These are phyloP conservation scores for Tolypocladium sp. DNA, from an alignment of 2,329 filamentous ascomycete genomes.

Conservation along the genomic window DNA sequence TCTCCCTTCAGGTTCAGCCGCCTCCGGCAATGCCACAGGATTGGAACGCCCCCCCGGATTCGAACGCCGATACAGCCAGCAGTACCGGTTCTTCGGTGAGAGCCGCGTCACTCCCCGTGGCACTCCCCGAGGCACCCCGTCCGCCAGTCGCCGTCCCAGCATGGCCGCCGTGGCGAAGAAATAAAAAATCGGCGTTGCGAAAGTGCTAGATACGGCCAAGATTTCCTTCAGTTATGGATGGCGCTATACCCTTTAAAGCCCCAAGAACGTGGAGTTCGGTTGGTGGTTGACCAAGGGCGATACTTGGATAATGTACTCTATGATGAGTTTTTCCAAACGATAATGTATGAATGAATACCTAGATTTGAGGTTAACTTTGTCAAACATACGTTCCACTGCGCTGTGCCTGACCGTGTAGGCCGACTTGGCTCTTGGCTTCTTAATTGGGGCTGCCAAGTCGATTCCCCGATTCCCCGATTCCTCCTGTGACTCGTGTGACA, in stretches of 20 bases:
- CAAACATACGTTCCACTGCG: too few relatives aligned
- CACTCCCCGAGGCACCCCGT: conserved; percentile 27
- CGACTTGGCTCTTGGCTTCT: too few relatives aligned
- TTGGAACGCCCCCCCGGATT: conserved; percentile 11
- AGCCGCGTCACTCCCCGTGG: conserved; percentile 27
- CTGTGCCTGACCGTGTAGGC: too few relatives aligned
- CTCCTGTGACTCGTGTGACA: too few relatives aligned
- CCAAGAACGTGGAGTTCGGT: not conserved
- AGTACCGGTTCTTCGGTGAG: conserved; percentile 31
- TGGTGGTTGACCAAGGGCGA: not conserved
- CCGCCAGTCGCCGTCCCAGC: conserved; percentile 23
- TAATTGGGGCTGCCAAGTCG: too few relatives aligned
- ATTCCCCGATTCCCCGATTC: too few relatives aligned
- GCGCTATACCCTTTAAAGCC: not conserved
- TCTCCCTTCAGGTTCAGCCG: conserved; percentile 11
- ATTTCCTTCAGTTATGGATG: not conserved
- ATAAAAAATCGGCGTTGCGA: not conserved
- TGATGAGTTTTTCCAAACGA: not conserved
- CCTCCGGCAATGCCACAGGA: conserved; percentile 7
- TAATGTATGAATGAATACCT: not conserved
- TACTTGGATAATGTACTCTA: not conserved
- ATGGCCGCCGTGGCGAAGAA: conserved; percentile 8
- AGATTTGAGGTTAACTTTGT: too few relatives aligned
- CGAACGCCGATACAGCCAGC: conserved; percentile 25
- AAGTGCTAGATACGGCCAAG: not conserved